Conservation (phyloP, 192 early-diverging fungal species). For the Physocladia obscura region DNA sequence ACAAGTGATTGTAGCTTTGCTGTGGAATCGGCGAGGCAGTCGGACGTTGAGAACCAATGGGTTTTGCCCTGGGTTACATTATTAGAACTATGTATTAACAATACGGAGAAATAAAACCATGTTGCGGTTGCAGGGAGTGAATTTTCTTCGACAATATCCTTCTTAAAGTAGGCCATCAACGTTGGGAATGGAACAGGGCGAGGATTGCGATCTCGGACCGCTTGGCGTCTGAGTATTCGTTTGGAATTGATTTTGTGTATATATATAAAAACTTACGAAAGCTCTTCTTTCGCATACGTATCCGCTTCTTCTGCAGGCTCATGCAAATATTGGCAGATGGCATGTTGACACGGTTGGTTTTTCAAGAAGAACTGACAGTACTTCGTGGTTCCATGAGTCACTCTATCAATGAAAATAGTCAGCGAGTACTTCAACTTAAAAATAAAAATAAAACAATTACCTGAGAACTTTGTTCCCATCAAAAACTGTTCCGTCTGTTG, state of each 20-base stretch:
- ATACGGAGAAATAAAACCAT: constrained; percentile 33
- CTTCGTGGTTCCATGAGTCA: constrained; percentile 96
- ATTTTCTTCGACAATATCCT: constrained; percentile 42
- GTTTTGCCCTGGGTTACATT: constrained; percentile 43
- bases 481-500: constrained; percentile 83
- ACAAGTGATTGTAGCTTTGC: neutral
- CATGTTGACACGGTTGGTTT: constrained; percentile 87
- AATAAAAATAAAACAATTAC: constrained; percentile 36
- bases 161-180: constrained; percentile 31
- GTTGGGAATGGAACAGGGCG: constrained; percentile 42
- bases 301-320: constrained; percentile 75
- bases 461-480: constrained; percentile 80
- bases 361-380: constrained; percentile 97
- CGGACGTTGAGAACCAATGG: constrained; percentile 25
- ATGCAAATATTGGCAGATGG: constrained; percentile 93
- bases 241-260: neutral
- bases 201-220: constrained; percentile 43
- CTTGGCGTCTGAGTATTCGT: constrained; percentile 33
- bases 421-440: neutral
- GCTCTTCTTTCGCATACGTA: constrained; percentile 86
- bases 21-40: constrained; percentile 7
- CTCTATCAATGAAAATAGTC: constrained; percentile 47
- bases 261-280: constrained; percentile 35
- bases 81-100: neutral
- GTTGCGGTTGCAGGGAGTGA: constrained; percentile 50